Evolutionary conservation across 306 rosid genomes (phyloP).

Genomic region (Malus orientalis): DNA sequence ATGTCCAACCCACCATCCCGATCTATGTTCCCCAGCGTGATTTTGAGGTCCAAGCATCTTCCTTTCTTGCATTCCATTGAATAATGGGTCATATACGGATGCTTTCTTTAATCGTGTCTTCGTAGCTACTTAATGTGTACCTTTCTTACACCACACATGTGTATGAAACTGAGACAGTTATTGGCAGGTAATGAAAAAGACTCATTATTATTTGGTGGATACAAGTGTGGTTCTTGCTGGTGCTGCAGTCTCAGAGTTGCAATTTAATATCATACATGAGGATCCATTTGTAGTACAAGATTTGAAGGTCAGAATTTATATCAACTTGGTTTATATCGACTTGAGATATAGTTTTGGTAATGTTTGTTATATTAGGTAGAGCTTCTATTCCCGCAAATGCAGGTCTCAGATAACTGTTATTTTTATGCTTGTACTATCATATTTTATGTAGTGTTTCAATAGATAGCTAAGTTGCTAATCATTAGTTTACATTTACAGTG

Average conservation of each 20-base stretch:
- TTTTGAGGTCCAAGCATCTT: conserved; percentile 58
- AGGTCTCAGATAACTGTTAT: neutral
- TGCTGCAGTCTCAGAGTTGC: conserved; percentile 91
- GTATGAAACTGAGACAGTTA: conserved; percentile 12
- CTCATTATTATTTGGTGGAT: conserved; percentile 89
- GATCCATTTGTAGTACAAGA: conserved; percentile 65
- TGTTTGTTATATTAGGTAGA: conserved; percentile 88
- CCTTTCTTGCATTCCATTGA: conserved; percentile 17
- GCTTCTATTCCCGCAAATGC: conserved; percentile 13
- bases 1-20: conserved; percentile 81
- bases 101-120: neutral
- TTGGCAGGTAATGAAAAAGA: conserved; percentile 86
- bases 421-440: neutral
- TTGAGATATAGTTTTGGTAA: conserved; percentile 67
- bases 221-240: conserved; percentile 65
- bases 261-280: conserved; percentile 64
- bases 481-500: conserved; percentile 40
- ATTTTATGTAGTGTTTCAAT: neutral
- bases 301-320: conserved; percentile 48
- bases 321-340: neutral
- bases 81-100: neutral
- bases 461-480: conserved; percentile 14
- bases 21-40: conserved; percentile 82
- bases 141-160: neutral
- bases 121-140: neutral